phyloP scores from a whole-genome alignment of 495 filamentous ascomycete species.

The Aspergillus incahuasiensis region DNA sequence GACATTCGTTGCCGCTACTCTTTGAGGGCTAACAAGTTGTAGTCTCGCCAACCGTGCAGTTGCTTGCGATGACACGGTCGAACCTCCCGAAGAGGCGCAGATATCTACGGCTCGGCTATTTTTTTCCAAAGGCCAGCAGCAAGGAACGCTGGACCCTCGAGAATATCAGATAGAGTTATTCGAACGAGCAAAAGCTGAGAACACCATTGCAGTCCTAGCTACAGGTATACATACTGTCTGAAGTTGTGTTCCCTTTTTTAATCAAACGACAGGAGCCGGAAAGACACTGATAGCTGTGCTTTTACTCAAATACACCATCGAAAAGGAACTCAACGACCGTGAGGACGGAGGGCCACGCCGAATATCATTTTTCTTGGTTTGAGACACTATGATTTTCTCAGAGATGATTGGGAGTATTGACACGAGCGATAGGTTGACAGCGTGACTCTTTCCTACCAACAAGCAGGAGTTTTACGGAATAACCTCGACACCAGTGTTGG shows the following conservation, averaged over 20 bases:
- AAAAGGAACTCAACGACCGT: constrained; percentile 72
- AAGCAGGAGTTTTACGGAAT: constrained; percentile 73
- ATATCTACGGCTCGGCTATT: constrained; percentile 42
- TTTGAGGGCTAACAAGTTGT: constrained; percentile 18
- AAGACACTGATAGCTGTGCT: constrained; percentile 94
- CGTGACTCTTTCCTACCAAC: constrained; percentile 87
- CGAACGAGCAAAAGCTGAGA: constrained; percentile 78
- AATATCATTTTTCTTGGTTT: constrained; percentile 79
- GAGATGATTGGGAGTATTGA: constrained; percentile 2
- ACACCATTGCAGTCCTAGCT: constrained; percentile 93
- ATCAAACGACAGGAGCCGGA: constrained; percentile 63
- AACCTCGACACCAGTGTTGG: constrained; percentile 80
- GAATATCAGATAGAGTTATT: constrained; percentile 94
- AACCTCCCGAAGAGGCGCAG: constrained; percentile 17
- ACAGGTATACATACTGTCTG: constrained; percentile 53
- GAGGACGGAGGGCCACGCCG: constrained; percentile 53
- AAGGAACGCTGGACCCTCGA: constrained; percentile 61
- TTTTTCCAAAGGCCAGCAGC: constrained; percentile 34
- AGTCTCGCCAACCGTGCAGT: constrained; percentile 42
- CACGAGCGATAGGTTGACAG: constrained; percentile 61
- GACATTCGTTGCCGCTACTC: background rate
- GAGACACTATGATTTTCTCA: background rate
- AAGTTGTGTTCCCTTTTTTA: background rate
- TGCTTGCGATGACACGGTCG: constrained; percentile 16
- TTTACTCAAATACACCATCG: constrained; percentile 71